These are phyloP conservation scores for Phytophthora quininea DNA, from an alignment of 352 stramenopile genomes.

Conservation along the genomic window DNA sequence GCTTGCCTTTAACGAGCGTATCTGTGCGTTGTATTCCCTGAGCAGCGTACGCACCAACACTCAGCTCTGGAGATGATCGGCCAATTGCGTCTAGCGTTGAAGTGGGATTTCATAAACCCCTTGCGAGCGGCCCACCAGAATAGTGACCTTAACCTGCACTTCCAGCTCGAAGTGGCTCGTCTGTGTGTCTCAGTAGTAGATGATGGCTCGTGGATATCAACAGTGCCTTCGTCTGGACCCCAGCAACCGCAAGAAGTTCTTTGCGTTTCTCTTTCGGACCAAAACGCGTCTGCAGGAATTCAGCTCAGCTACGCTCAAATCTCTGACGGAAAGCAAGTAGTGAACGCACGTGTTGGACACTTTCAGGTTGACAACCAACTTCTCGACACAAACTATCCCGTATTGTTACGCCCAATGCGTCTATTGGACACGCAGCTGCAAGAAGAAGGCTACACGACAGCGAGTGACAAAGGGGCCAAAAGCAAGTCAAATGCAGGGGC, in stretches of 20 bases:
- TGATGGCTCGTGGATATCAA: slow-evolving; percentile 51
- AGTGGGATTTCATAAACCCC: slow-evolving; percentile 80
- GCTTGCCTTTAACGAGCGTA: slow-evolving; percentile 61
- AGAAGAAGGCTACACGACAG: slow-evolving; percentile 50
- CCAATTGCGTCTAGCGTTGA: slow-evolving; percentile 73
- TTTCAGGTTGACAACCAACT: slow-evolving; percentile 89
- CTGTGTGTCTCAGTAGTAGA: slow-evolving; percentile 82
- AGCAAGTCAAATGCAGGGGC: not conserved
- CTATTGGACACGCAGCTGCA: slow-evolving; percentile 71
- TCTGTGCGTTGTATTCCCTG: slow-evolving; percentile 71
- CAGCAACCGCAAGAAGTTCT: slow-evolving; percentile 71
- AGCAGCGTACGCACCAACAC: slow-evolving; percentile 33
- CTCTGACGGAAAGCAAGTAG: slow-evolving; percentile 71
- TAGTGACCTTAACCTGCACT: slow-evolving; percentile 64
- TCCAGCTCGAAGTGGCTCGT: slow-evolving; percentile 75
- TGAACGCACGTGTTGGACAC: slow-evolving; percentile 79
- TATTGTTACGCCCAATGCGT: slow-evolving; percentile 75
- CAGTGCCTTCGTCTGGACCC: slow-evolving; percentile 21
- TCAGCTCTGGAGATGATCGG: slow-evolving; percentile 71
- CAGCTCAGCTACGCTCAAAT: slow-evolving; percentile 79
- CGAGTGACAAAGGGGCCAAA: slow-evolving; percentile 28
- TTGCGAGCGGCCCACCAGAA: slow-evolving; percentile 42
- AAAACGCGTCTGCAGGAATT: slow-evolving; percentile 72
- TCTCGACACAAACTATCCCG: slow-evolving; percentile 84
- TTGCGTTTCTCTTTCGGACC: slow-evolving; percentile 74